phyloP scores from a whole-genome alignment of 2,329 filamentous ascomycete genomes.

The Curvularia hawaiiensis region DNA sequence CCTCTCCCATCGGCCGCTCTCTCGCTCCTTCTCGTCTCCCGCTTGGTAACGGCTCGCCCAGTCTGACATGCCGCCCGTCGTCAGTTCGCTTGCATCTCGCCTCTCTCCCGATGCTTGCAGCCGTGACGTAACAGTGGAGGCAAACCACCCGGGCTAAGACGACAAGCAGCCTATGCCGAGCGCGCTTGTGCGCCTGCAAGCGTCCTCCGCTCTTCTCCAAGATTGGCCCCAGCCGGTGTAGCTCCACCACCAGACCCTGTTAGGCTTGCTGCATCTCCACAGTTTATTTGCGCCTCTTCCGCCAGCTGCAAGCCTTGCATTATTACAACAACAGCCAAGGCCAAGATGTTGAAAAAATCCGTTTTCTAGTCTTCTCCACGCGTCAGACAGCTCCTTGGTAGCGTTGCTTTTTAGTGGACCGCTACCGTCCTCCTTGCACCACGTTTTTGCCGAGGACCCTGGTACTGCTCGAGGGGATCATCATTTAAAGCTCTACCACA shows the following conservation, averaged over 20 bases:
- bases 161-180: conserved; percentile 28
- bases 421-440: conserved; percentile 16
- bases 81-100: background rate
- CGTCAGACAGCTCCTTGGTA: conserved; percentile 28
- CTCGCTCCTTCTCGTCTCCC: background rate
- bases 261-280: conserved; percentile 34
- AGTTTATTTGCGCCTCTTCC: conserved; percentile 35
- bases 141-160: conserved; percentile 23
- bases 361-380: conserved; percentile 38
- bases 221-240: conserved; percentile 29
- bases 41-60: conserved; percentile 1
- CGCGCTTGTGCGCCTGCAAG: conserved; percentile 32
- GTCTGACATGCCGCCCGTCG: conserved; percentile 4
- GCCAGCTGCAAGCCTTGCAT: conserved; percentile 27
- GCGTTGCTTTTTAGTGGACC: conserved; percentile 30
- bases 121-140: conserved; percentile 30
- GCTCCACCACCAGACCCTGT: conserved; percentile 32
- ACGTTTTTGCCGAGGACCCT: conserved; percentile 23
- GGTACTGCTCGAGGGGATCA: conserved; percentile 21
- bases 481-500: conserved; percentile 32
- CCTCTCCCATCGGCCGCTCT: background rate
- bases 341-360: conserved; percentile 33
- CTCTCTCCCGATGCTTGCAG: conserved; percentile 10
- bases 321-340: conserved; percentile 36
- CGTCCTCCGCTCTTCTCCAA: conserved; percentile 28